phyloP scores from a whole-genome alignment of 2,329 filamentous ascomycete genomes.

The Pleomassaria siparia region DNA sequence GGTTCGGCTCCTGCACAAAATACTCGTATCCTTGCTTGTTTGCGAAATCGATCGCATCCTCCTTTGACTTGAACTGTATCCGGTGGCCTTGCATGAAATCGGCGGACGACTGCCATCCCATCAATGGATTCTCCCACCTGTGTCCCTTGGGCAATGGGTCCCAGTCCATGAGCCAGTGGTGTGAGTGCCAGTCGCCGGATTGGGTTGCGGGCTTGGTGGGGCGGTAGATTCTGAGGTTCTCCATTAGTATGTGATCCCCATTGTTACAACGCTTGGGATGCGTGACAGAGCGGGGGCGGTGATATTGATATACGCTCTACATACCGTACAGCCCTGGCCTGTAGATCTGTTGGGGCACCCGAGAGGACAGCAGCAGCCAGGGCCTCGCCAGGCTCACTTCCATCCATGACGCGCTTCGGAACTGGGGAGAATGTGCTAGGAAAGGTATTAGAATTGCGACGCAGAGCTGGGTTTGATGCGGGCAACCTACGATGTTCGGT shows the following conservation, averaged over 20 bases:
- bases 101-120: conserved; percentile 96
- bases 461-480: background rate
- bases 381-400: conserved; percentile 75
- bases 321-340: conserved; percentile 91
- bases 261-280: background rate
- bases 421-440: conserved; percentile 84
- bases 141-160: conserved; percentile 89
- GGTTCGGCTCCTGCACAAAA: conserved; percentile 95
- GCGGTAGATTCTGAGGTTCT: conserved; percentile 75
- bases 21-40: conserved; percentile 99
- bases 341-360: conserved; percentile 88
- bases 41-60: conserved; percentile 91
- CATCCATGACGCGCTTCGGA: conserved; percentile 85
- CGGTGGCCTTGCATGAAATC: conserved; percentile 95
- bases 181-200: conserved; percentile 81
- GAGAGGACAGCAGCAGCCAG: conserved; percentile 85
- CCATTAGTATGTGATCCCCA: conserved; percentile 2
- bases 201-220: conserved; percentile 94
- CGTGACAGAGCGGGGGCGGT: background rate
- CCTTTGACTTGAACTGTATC: conserved; percentile 87
- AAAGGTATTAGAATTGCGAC: conserved; percentile 20
- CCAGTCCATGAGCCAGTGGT: conserved; percentile 98
- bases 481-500: conserved; percentile 78
- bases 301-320: conserved; percentile 17
- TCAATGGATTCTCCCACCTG: conserved; percentile 96